phyloP scores from a whole-genome alignment of 768 basidiomycete genomes.

The Rhizopogon roseolus region DNA sequence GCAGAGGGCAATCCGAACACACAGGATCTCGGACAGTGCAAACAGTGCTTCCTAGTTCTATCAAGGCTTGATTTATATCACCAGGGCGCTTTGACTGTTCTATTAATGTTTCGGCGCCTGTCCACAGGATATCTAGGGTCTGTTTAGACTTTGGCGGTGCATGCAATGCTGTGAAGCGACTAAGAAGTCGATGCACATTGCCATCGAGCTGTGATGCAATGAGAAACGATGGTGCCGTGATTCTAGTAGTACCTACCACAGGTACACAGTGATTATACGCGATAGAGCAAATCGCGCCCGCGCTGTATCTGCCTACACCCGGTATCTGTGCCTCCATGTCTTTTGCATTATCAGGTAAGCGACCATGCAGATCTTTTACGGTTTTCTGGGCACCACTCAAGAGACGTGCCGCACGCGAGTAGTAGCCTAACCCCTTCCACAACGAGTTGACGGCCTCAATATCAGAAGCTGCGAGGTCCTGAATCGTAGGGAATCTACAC shows the following conservation, averaged over 20 bases:
- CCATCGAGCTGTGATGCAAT: constrained; percentile 66
- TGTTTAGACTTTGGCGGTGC: constrained; percentile 76
- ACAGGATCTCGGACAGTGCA: constrained; percentile 82
- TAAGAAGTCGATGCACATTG: constrained; percentile 83
- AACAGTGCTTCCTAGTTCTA: constrained; percentile 91
- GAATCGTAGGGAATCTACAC: constrained; percentile 75
- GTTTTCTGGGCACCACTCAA: constrained; percentile 81
- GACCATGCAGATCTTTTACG: constrained; percentile 58
- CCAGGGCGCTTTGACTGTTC: constrained; percentile 53
- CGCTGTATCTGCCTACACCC: constrained; percentile 87
- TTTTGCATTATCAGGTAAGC: constrained; percentile 73
- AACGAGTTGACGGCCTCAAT: constrained; percentile 83
- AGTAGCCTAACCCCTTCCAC: constrained; percentile 93
- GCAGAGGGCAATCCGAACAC: constrained; percentile 72
- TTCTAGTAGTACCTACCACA: constrained; percentile 54
- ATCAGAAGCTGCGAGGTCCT: constrained; percentile 63
- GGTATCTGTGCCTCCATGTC: constrained; percentile 81
- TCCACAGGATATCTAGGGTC: constrained; percentile 81
- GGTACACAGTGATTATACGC: constrained; percentile 82
- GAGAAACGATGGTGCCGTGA: neutral
- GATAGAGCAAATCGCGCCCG: constrained; percentile 81
- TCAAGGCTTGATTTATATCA: constrained; percentile 89
- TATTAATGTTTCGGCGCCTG: constrained; percentile 68
- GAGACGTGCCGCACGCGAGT: constrained; percentile 79
- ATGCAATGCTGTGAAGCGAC: constrained; percentile 78